These are phyloP conservation scores for Trichoderma brevicompactum DNA, from an alignment of 2,329 filamentous ascomycete genomes.

Conservation along the genomic window DNA sequence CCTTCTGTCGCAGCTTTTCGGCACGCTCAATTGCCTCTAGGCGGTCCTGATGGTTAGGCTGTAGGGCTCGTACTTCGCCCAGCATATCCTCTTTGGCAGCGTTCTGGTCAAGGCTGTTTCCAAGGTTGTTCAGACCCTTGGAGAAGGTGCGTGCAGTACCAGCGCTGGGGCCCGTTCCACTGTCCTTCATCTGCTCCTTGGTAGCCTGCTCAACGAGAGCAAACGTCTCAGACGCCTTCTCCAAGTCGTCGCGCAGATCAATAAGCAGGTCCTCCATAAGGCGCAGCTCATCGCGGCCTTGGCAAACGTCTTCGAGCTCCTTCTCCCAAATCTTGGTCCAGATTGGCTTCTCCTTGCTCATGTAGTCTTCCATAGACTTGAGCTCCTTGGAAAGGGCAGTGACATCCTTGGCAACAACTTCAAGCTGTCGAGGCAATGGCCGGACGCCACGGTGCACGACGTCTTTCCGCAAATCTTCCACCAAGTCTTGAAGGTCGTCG, in stretches of 20 bases:
- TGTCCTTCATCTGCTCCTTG: constrained; percentile 92
- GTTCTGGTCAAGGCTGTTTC: constrained; percentile 67
- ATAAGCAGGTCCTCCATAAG: constrained; percentile 95
- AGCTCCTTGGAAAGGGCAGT: constrained; percentile 79
- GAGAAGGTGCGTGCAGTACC: constrained; percentile 61
- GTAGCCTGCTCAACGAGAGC: constrained; percentile 95
- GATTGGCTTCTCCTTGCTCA: constrained; percentile 88
- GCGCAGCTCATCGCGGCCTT: constrained; percentile 90
- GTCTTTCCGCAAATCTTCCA: constrained; percentile 96
- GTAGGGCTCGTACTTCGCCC: constrained; percentile 88
- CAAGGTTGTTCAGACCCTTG: constrained; percentile 56
- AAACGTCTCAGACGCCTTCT: constrained; percentile 93
- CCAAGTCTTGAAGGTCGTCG: constrained; percentile 94
- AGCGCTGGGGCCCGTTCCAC: constrained; percentile 55
- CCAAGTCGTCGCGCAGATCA: constrained; percentile 90
- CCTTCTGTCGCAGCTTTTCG: constrained; percentile 86
- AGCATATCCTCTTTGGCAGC: constrained; percentile 90
- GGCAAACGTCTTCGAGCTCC: constrained; percentile 92
- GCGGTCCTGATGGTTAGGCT: constrained; percentile 91
- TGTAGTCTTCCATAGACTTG: constrained; percentile 90
- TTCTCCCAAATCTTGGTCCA: constrained; percentile 99
- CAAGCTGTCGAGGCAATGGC: constrained; percentile 86
- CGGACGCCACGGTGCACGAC: constrained; percentile 92
- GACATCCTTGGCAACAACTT: constrained; percentile 87
- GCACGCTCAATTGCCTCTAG: constrained; percentile 97